Evolutionary conservation across 1,139 yeast species (phyloP), one percentile per base, ranked within the genome.

Genomic region (Candida freyschussii): DNA sequence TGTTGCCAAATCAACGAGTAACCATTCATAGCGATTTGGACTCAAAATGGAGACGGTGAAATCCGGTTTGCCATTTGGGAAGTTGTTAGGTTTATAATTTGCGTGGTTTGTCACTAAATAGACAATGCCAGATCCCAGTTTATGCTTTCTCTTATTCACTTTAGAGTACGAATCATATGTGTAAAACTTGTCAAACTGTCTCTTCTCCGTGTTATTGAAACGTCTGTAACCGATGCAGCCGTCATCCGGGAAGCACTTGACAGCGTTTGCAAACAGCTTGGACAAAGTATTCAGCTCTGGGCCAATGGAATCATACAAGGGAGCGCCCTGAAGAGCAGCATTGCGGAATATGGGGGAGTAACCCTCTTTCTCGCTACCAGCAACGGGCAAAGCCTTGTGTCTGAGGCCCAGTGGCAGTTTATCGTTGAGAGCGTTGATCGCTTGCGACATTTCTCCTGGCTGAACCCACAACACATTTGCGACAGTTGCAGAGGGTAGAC

Each of bases 21-120:
- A 51, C 85, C 85, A 78, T 48, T 77, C 79, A 8, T 61, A 52
- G 30, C 75, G 56, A 53, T 78, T 78, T 28, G 71, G 68, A 12
- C 79, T 67, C 45, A 70, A 65, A 13, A 78, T 51, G 1, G 78
- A 65, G 13, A 78, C 77, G 17, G 69, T 57, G 50, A 75, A 76
- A 23, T 62, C 62, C 17, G 56, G 55, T 43, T 35, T 50, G 30
- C 57, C 48, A 13, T 35, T 40, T 13, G 27, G 32, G 8, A 38
- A 23, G 3, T 31, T 24, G 14, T 34, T 24, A 3, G 24, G 24
- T 4, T 31, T 21, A 29, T 44, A 52, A 5, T 37, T 36, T 7
- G 36, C 23, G 43, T 68, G 70, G 39, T 65, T 62, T 24, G 55
- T 53, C 34, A 71, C 63, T 11, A 67, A 48, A 40, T 66, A 65